A percentile compares a stretch with the other conserved stretches of the same genome.
These are phyloP conservation scores for Amauroascus verrucosus DNA, from an alignment of 2,329 filamentous ascomycete species.

Conservation along the genomic window DNA sequence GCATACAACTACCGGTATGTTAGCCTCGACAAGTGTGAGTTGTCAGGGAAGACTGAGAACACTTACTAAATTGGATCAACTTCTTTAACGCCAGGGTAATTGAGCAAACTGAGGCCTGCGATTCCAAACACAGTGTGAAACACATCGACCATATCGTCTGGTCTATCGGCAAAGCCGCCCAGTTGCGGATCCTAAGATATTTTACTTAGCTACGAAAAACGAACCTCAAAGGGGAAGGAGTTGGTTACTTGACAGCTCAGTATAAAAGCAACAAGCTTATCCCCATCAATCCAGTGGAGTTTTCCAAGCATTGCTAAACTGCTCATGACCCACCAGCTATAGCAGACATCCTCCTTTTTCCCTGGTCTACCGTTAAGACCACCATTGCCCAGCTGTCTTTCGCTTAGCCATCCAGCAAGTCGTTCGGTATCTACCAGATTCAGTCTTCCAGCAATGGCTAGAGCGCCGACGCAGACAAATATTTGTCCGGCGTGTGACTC, in stretches of 20 bases:
- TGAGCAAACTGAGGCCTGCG: slow-evolving; percentile 74
- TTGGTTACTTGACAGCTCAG: slow-evolving; percentile 61
- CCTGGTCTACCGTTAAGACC: slow-evolving; percentile 91
- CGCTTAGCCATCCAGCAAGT: slow-evolving; percentile 81
- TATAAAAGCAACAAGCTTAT: slow-evolving; percentile 71
- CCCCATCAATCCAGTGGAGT: slow-evolving; percentile 84
- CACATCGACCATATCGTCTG: slow-evolving; percentile 91
- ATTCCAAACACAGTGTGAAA: slow-evolving; percentile 90
- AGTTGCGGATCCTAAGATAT: slow-evolving; percentile 54
- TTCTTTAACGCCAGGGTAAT: slow-evolving; percentile 62
- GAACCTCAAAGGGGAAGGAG: not conserved
- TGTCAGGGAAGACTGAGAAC: slow-evolving; percentile 10
- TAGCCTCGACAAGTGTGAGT: not conserved
- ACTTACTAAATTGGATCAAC: slow-evolving; percentile 79
- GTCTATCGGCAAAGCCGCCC: slow-evolving; percentile 81
- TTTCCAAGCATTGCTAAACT: slow-evolving; percentile 81
- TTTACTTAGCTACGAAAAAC: not conserved
- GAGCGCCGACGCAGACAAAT: slow-evolving; percentile 81
- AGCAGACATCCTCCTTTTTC: slow-evolving; percentile 93
- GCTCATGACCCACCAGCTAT: slow-evolving; percentile 97
- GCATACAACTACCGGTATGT: slow-evolving; percentile 50
- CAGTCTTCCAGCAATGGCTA: slow-evolving; percentile 71
- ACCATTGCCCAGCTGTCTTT: slow-evolving; percentile 76
- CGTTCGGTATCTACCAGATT: slow-evolving; percentile 75
- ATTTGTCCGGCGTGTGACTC: slow-evolving; percentile 95